Evolutionary conservation across 2,329 filamentous ascomycete genomes (phyloP).

Genomic region (Fusarium proliferatum): DNA sequence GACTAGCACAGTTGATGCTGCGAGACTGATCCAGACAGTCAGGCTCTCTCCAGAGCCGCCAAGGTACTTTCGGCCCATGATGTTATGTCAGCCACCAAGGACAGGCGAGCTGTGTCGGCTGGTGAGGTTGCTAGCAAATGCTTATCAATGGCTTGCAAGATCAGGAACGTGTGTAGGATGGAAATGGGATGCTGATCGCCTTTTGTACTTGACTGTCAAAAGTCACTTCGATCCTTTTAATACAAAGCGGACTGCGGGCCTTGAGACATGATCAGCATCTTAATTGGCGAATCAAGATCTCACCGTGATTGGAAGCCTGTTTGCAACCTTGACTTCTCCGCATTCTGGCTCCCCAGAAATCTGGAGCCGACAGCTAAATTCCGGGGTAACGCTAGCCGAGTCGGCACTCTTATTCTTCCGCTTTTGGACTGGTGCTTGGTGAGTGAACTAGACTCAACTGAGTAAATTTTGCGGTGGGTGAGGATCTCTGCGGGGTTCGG

Average conservation of each 20-base stretch:
- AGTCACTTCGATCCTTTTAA: not conserved
- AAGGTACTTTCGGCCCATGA: not conserved
- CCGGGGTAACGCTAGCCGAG: not conserved
- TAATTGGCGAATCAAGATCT: not conserved
- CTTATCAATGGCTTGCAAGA: not conserved
- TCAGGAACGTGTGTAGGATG: not conserved
- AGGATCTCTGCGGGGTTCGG: not conserved
- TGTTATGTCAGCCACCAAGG: not conserved
- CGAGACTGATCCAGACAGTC: not conserved
- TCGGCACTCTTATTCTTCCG: not conserved
- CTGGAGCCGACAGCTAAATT: not conserved
- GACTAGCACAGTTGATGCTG: not conserved
- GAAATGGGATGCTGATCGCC: not conserved
- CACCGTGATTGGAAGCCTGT: not conserved
- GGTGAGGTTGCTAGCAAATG: not conserved
- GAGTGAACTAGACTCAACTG: not conserved
- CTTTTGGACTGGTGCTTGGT: not conserved
- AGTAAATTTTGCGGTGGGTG: not conserved
- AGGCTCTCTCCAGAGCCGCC: not conserved
- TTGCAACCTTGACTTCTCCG: not conserved
- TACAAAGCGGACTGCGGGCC: not conserved
- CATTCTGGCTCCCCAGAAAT: not conserved
- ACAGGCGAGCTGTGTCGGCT: not conserved
- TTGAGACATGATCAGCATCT: not conserved
- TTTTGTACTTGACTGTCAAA: not conserved